Base-by-base conservation (phyloP, 306 rosid species). In the Geum urbanum region DNA sequence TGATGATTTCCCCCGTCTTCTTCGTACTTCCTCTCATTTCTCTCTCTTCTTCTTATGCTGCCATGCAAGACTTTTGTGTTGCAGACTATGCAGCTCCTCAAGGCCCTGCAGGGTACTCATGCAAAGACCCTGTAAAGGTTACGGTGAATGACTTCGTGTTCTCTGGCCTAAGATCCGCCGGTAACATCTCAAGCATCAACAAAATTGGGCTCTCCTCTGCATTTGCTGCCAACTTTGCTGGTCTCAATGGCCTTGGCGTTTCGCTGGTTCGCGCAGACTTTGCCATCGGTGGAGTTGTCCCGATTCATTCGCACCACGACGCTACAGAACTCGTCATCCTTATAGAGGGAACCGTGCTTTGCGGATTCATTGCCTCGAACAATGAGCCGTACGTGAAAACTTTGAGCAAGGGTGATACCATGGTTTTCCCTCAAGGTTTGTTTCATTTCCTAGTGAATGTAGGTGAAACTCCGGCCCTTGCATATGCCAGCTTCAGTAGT, bases 241-340 rank as follows among this genome's bases (percentile, higher is more conserved):
- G 90, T 1, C 56, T 89, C 14, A 89, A 86, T 5, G 92, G 96
- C 58, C 90, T 86, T 0, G 96, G 87, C 7, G 55, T 89, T 6
- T 81, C 96, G 10, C 1, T 74, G 0, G 87, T 80, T 0, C 96
- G 96, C 4, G 58, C 82, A 3, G 96, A 89, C 77, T 35, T 89
- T 1, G 90, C 81, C 0, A 5, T 7, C 0, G 83, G 67, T 3
- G 96, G 96, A 3, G 88, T 86, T 1, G 71, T 86, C 4, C 90
- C 96, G 2, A 66, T 89, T 4, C 96, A 89, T 70, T 79, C 88
- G 0, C 96, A 89, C 80, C 96, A 87, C 0, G 88, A 85, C 0
- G 92, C 69, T 16, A 73, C 87, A 3, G 88, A 89, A 18, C 7
- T 77, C 0, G 49, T 86, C 0, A 11, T 79, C 8, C 84, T 86